Base-by-base conservation (phyloP, 768 basidiomycete genomes). In the Hemileccinum rubropunctum region DNA sequence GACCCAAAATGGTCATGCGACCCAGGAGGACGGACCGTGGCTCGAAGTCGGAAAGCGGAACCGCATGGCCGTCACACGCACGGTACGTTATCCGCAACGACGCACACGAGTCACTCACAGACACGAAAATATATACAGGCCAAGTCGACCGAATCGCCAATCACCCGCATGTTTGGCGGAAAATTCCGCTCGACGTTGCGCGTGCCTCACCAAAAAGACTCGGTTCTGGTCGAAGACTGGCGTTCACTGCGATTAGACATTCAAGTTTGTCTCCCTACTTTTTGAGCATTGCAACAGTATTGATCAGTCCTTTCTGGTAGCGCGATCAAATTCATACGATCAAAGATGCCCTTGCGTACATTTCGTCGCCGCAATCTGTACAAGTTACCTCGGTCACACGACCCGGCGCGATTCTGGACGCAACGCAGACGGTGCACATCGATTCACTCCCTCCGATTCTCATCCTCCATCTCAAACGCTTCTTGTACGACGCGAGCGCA, bases 41-140 rank as follows among this genome's bases (percentile, higher is more conserved):
- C 67, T 88, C 21, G 95, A 99, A 70, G 94, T 99, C 1, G 95
- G 94, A 23, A 90, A 84, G 69, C 84, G 83, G 63, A 95, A 97
- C 61, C 80, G 85, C 58, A 80, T 76, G 30, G 82, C 89, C 15
- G 73, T 89, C 43, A 94, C 93, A 2, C 75, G 95, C 48, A 86
- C 84, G 37, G 90, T 92, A 56, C 48, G 86, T 78, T 6, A 28
- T 40, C 20, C 23, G 23, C n/a, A n/a, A n/a, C n/a, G n/a, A n/a
- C n/a, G n/a, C n/a, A n/a, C n/a, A 23, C 3, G 23, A n/a, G 12
- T 13, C 15, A 53, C 2, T 11, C 26, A 50, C 6, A 11, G 10
- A 53, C 11, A 44, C 44, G 30, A 48, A 40, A 48, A 41, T 43
- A 37, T 12, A 30, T 23, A 20, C 54, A 92, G 89, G 83, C 82